Evolutionary conservation across 1,139 yeast species (phyloP).

Genomic region (Kodamaea ohmeri): DNA sequence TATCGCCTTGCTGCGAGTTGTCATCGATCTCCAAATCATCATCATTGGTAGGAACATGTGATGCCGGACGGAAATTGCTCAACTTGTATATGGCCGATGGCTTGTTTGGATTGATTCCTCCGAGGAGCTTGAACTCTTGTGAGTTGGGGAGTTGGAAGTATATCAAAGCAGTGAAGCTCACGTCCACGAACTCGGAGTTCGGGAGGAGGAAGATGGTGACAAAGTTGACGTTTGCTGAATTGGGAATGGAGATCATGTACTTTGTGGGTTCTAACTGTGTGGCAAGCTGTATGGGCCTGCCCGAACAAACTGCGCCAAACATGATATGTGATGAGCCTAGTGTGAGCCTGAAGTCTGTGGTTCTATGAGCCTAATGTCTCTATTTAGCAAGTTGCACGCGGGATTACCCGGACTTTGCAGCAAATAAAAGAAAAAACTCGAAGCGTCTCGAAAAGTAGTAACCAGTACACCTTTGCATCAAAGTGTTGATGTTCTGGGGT

Average conservation of each 20-base stretch:
- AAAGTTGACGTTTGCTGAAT: slow-evolving; percentile 66
- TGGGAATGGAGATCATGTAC: slow-evolving; percentile 58
- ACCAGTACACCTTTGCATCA: slow-evolving; percentile 7
- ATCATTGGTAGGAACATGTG: slow-evolving; percentile 35
- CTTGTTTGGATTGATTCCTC: slow-evolving; percentile 67
- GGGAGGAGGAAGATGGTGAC: slow-evolving; percentile 77
- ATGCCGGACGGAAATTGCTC: slow-evolving; percentile 42
- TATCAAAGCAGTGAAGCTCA: slow-evolving; percentile 74
- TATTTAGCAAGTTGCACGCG: not conserved
- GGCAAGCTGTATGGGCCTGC: slow-evolving; percentile 54
- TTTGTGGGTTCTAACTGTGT: slow-evolving; percentile 63
- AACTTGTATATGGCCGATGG: slow-evolving; percentile 92
- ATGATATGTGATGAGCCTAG: slow-evolving; percentile 19
- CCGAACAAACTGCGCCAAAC: slow-evolving; percentile 60
- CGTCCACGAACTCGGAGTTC: slow-evolving; percentile 58
- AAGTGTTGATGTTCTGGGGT: slow-evolving; percentile 9
- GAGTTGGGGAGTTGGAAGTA: slow-evolving; percentile 79
- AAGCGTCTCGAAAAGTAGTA: not conserved
- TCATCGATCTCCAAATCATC: slow-evolving; percentile 21
- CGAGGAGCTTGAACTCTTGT: slow-evolving; percentile 72
- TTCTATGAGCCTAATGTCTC: too few species aligned
- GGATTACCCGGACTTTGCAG: slow-evolving; percentile 15
- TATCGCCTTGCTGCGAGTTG: slow-evolving; percentile 15
- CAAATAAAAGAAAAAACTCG: not conserved
- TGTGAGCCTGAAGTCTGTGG: not conserved